Conservation (phyloP, 2,329 filamentous ascomycete genomes). For the Aureobasidium sp. region DNA sequence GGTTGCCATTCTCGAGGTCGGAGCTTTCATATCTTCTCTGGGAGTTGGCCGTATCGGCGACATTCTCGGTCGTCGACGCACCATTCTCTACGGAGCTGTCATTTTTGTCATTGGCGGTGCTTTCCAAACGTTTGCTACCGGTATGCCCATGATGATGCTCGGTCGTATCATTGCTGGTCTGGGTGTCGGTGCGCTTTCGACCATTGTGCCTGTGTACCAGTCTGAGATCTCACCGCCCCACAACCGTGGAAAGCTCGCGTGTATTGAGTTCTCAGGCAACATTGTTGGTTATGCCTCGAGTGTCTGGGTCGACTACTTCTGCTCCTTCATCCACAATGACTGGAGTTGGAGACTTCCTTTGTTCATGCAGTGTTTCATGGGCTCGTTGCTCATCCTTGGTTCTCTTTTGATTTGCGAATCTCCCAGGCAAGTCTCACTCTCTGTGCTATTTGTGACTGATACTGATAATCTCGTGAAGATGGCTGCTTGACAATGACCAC, state of each 20-base stretch:
- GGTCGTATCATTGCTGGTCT: conserved; percentile 43
- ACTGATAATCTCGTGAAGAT: conserved; percentile 44
- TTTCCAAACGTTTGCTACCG: conserved; percentile 70
- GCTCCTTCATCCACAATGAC: conserved; percentile 77
- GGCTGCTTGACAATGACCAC: conserved; percentile 94
- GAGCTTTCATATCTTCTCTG: conserved; percentile 83
- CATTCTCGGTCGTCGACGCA: conserved; percentile 77
- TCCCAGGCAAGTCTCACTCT: conserved; percentile 56
- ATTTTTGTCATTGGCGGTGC: conserved; percentile 80
- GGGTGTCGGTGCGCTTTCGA: conserved; percentile 41
- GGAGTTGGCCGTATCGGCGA: conserved; percentile 83
- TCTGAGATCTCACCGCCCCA: conserved; percentile 73
- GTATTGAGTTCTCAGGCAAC: conserved; percentile 97
- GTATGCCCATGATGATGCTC: conserved; percentile 76
- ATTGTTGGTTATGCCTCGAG: conserved; percentile 93
- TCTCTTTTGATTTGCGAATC: conserved; percentile 95
- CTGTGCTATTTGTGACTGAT: background rate
- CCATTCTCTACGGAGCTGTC: conserved; percentile 87
- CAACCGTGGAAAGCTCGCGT: conserved; percentile 89
- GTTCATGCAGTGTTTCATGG: conserved; percentile 92
- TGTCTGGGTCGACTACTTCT: conserved; percentile 98
- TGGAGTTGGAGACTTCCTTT: conserved; percentile 86
- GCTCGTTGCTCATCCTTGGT: conserved; percentile 70
- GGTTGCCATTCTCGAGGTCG: conserved; percentile 93
- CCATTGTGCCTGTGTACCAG: conserved; percentile 46